Evolutionary conservation across 192 early-diverging fungal genomes (phyloP).

Genomic region (Oehlia diaphana): DNA sequence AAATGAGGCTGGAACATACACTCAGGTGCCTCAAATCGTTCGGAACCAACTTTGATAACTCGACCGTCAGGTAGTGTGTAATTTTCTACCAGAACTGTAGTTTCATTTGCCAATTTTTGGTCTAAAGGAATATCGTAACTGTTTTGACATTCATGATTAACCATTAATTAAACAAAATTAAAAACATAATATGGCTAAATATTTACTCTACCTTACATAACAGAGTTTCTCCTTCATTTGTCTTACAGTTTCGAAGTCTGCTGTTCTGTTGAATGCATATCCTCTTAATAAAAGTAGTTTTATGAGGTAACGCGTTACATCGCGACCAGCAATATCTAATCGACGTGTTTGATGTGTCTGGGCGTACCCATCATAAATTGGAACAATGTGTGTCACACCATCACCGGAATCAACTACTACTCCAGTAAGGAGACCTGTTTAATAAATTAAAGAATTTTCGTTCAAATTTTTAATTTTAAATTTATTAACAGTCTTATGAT

Average conservation of each 20-base stretch:
- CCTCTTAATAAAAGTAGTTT: conserved; percentile 92
- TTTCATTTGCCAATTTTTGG: conserved; percentile 93
- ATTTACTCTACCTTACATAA: conserved; percentile 80
- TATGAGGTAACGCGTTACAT: conserved; percentile 96
- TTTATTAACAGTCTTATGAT: background rate
- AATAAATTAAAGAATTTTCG: background rate
- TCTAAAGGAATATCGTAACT: conserved; percentile 96
- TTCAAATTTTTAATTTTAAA: background rate
- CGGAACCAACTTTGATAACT: conserved; percentile 97
- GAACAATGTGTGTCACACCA: conserved; percentile 99
- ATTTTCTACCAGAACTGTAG: conserved; percentile 92
- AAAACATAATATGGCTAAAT: background rate
- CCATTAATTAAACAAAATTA: background rate
- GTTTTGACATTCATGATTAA: background rate
- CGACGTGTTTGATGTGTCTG: conserved; percentile 86
- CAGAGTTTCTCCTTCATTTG: conserved; percentile 98
- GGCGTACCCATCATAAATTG: conserved; percentile 95
- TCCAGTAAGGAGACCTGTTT: conserved; percentile 81
- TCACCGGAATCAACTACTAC: conserved; percentile 99
- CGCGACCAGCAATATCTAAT: conserved; percentile 93
- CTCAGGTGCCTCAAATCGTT: conserved; percentile 98
- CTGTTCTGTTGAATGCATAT: conserved; percentile 96
- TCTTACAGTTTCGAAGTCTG: conserved; percentile 97
- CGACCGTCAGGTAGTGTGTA: conserved; percentile 98
- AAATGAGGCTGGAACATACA: conserved; percentile 98